Base-by-base conservation (phyloP, 2,329 filamentous ascomycete genomes). In the Stemphylium beticola region DNA sequence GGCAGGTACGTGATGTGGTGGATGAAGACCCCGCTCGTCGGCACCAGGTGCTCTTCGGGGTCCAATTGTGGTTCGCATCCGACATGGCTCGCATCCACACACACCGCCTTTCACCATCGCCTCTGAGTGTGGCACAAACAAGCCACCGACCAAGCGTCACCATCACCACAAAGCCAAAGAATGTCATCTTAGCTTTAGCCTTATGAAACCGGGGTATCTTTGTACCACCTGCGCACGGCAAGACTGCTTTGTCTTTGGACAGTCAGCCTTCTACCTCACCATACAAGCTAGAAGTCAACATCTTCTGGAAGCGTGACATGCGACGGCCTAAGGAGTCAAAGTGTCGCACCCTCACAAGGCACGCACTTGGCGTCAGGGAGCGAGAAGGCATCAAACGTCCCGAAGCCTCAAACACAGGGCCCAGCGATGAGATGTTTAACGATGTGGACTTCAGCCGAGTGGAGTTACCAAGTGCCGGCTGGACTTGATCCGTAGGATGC, bases 321-420 rank as follows among this genome's bases (percentile, higher is more conserved):
- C 53, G 59, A 64, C 60, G 54, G 60, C 61, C 50, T 57, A 49
- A 55, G 60, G 55, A 61, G 51, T 24, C 46, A 49, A 57, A 31
- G 41, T 62, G 62, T 67, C 60, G 57, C 61, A 63, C 39, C 18
- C 26, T 59, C 48, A 57, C 55, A 55, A 62, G 58, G 57, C 39
- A 52, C 42, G 49, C 55, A 51, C 66, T 71, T 68, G 67, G 69
- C 68, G 53, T 64, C 52, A 52, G 63, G 60, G 60, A 64, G 45
- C 48, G 38, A 40, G 17, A 58, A 57, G 54, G 57, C 66, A 62
- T 68, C 65, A 65, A 62, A 60, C 62, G 54, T 61, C 50, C 57
- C 59, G 51, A 54, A 50, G 61, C 65, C 60, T 65, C 65, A 65
- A 61, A 55, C 39, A 38, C 40, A 46, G 32, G 43, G 62, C 53